Base-by-base conservation (phyloP, 2,329 filamentous ascomycete genomes). In the Talaromyces funiculosus region DNA sequence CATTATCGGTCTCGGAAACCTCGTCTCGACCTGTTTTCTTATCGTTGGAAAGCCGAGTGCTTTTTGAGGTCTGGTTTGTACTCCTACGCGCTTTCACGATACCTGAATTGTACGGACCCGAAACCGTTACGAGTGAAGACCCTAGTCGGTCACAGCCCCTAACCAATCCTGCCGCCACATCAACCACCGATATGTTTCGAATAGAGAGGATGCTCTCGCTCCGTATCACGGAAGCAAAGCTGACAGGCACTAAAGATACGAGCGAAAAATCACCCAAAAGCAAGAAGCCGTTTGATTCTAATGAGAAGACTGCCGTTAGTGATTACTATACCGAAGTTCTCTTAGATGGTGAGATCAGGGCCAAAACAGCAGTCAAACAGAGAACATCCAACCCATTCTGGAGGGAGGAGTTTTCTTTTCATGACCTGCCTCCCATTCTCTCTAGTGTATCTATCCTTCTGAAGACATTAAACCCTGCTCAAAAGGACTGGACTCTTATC, bases 51-150 rank as follows among this genome's bases (percentile, higher is more conserved):
- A 92, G 86, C 26, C 85, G 92, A 43, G 86, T 96, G 6, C 81
- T 96, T n/a, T 96, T 95, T 68, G 94, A 99, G 72, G 94, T 97
- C 12, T 99, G 94, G 94, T 93, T 96, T 68, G 92, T 96, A 6
- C 79, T 99, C 9, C 75, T 99, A 31, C 86, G 93, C 64, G 92
- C 93, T 0, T 97, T 97, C 73, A 91, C 93, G 0, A 87, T 96
- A 49, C 93, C 94, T 0, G 92, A 97, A 67, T 81, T 97, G 12
- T 97, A 96, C 71, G 90, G 87, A 1, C 83, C 84, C n/a, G 82
- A 83, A 61, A 66, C 65, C 16, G 60, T 68, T 9, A 57, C 65
- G 33, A 63, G 70, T 60, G 71, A 85, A 16, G 80, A 84, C 42
- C 31, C 55, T 4, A 67, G 78, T 9, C 68, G 69, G 33, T 63